These are phyloP conservation scores for Ganoderma lucidum DNA, from an alignment of 1,284 basidiomycete genomes.

Conservation along the genomic window DNA sequence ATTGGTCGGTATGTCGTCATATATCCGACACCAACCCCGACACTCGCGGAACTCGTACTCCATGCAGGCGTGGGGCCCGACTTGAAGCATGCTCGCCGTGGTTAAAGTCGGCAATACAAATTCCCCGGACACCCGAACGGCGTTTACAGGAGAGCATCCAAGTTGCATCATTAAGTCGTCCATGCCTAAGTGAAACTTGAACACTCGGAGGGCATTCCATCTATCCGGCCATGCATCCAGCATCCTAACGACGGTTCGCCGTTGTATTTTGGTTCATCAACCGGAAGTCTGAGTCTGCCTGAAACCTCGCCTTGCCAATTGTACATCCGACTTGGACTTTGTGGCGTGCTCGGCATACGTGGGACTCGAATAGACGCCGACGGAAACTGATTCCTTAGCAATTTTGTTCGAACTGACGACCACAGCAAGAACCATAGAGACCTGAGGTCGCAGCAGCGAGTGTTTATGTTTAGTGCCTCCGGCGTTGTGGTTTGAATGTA, in stretches of 20 bases:
- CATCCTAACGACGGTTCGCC: not conserved
- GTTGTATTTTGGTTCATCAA: not conserved
- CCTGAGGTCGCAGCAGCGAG: not conserved
- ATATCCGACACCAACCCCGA: not conserved
- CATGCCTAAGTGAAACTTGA: not conserved
- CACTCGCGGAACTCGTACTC: not conserved
- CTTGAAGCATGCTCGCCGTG: not conserved
- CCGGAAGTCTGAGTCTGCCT: not conserved
- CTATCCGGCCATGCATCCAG: not conserved
- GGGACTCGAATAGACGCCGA: not conserved
- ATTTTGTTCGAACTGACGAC: not conserved
- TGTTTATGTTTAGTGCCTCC: not conserved
- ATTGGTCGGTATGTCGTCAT: constrained; percentile 2
- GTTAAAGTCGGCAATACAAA: constrained; percentile 2
- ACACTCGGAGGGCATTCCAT: not conserved
- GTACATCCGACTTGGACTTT: not conserved
- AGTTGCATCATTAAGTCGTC: not conserved
- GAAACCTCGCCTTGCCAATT: not conserved
- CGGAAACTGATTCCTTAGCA: not conserved
- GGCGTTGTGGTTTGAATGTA: not conserved
- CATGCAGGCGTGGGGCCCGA: not conserved
- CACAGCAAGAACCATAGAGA: not conserved
- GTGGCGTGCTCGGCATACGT: not conserved
- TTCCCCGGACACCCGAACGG: not conserved
- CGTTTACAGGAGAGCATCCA: not conserved